Evolutionary conservation across 2,329 filamentous ascomycete species (phyloP).

Genomic region (Aspergillus japonicus): DNA sequence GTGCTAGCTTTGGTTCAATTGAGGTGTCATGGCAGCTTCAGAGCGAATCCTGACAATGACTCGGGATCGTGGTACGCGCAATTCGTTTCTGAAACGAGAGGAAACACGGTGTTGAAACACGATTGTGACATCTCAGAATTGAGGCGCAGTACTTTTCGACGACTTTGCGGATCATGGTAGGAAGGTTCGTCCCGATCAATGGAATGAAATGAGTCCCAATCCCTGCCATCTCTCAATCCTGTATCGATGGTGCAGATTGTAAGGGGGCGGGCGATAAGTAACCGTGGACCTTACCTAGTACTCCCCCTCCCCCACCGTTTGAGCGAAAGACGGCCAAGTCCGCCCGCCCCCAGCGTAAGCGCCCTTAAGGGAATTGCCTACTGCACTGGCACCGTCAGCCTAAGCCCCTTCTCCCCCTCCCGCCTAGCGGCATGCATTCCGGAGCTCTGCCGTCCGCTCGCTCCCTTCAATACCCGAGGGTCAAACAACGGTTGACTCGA

Average conservation of each 20-base stretch:
- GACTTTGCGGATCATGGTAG: neutral
- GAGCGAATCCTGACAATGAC: neutral
- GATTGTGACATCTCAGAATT: neutral
- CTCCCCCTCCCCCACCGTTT: neutral
- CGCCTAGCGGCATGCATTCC: conserved; percentile 6
- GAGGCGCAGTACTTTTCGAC: neutral
- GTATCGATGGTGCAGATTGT: neutral
- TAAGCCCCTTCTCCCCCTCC: neutral
- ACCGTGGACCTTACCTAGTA: neutral
- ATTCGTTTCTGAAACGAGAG: neutral
- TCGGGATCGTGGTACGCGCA: neutral
- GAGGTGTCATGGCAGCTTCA: too few species aligned
- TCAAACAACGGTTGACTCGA: neutral
- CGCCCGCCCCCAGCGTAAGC: neutral
- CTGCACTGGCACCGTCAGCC: neutral
- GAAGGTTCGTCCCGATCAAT: neutral
- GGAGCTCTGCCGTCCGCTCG: conserved; percentile 5
- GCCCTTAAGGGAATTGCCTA: neutral
- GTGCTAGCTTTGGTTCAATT: too few species aligned
- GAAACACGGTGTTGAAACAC: neutral
- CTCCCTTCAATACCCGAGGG: conserved; percentile 5
- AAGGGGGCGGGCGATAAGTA: neutral
- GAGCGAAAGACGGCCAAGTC: neutral
- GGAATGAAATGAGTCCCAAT: neutral
- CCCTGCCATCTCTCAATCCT: neutral